These are phyloP conservation scores for Phytophthora parvispora DNA, from an alignment of 352 stramenopile species.

Conservation along the genomic window DNA sequence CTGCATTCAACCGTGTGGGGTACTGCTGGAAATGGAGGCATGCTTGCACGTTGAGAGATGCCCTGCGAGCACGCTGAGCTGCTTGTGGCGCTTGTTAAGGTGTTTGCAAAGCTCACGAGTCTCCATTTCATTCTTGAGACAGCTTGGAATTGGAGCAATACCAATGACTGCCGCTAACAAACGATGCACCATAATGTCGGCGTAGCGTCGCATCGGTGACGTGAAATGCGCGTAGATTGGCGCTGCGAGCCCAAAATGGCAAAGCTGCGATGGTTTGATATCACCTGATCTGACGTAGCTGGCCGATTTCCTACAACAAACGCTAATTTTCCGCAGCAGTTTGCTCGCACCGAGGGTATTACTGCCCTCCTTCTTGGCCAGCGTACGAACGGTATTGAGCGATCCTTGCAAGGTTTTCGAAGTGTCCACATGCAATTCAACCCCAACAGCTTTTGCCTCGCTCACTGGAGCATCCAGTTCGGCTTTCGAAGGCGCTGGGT, in stretches of 20 bases:
- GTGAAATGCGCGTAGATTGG: conserved; percentile 99
- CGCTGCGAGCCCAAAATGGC: conserved; percentile 98
- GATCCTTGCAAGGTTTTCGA: conserved; percentile 71
- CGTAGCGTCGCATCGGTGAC: conserved; percentile 96
- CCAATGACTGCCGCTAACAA: conserved; percentile 97
- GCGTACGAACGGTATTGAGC: conserved; percentile 66
- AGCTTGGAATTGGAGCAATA: conserved; percentile 93
- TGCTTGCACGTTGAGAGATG: conserved; percentile 96
- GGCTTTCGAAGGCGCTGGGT: conserved; percentile 92
- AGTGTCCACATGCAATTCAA: conserved; percentile 69
- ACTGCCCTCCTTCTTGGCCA: conserved; percentile 23
- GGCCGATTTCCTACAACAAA: conserved; percentile 97
- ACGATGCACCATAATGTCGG: conserved; percentile 98
- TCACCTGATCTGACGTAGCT: conserved; percentile 99
- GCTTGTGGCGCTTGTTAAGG: conserved; percentile 97
- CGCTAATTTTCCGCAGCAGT: conserved; percentile 95
- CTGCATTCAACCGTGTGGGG: conserved; percentile 77
- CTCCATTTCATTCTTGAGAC: conserved; percentile 90
- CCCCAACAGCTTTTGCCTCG: conserved; percentile 72
- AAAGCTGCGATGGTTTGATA: conserved; percentile 93
- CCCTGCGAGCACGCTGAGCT: conserved; percentile 95
- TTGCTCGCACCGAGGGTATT: conserved; percentile 97
- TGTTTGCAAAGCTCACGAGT: conserved; percentile 96
- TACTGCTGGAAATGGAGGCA: conserved; percentile 96
- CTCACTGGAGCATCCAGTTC: conserved; percentile 89